A percentile compares a stretch with the other conserved stretches of the same genome.
These are phyloP conservation scores for Acanthamoeba royreba DNA, from an alignment of 208 protist species.

Conservation along the genomic window DNA sequence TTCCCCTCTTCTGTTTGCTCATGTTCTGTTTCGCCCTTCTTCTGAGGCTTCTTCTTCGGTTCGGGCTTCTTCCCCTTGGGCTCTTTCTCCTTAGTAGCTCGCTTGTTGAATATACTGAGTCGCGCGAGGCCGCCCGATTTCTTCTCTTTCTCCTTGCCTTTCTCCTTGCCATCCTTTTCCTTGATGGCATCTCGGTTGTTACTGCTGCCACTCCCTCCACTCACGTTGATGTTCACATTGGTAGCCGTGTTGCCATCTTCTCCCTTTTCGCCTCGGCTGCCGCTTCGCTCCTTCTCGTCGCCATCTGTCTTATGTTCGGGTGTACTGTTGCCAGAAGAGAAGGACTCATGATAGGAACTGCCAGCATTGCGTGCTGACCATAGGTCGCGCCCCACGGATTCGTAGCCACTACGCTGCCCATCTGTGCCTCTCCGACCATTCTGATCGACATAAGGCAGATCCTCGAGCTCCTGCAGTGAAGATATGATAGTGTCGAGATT, in stretches of 20 bases:
- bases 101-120: conserved; percentile 27
- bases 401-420: neutral
- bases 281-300: neutral
- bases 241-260: neutral
- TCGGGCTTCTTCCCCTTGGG: neutral
- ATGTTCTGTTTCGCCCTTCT: neutral
- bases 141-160: neutral
- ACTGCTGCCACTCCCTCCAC: neutral
- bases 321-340: conserved; percentile 8
- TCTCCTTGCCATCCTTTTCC: neutral
- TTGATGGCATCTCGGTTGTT: too few species aligned
- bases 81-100: neutral
- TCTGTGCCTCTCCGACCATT: neutral
- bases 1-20: neutral
- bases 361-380: neutral
- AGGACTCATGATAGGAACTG: conserved; percentile 2
- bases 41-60: neutral
- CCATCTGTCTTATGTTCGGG: neutral
- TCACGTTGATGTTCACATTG: neutral
- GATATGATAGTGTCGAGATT: conserved; percentile 30
- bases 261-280: neutral
- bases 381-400: neutral
- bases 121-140: neutral
- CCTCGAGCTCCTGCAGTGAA: conserved; percentile 18
- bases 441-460: neutral